A percentile compares a stretch with the other conserved stretches of the same genome.
Evolutionary conservation across 2,329 filamentous ascomycete genomes (phyloP).

Genomic region (Penicillium verrucosum): DNA sequence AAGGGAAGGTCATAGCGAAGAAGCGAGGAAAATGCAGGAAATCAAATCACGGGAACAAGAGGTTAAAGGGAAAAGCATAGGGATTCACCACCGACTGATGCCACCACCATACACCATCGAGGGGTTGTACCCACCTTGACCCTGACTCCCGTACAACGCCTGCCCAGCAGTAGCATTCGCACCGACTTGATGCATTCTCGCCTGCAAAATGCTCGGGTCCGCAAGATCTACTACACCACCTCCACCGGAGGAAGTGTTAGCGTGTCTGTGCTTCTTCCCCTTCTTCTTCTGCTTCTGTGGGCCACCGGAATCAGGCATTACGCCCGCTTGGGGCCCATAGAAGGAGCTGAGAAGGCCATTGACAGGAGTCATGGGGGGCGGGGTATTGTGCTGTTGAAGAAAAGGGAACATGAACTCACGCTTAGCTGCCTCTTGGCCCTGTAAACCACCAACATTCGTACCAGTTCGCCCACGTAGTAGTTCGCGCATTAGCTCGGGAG

Average conservation of each 20-base stretch:
- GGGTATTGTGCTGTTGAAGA: constrained; percentile 83
- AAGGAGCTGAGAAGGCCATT: constrained; percentile 87
- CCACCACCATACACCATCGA: constrained; percentile 74
- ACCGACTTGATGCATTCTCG: constrained; percentile 89
- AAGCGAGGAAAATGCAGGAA: constrained; percentile 19
- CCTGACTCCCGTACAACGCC: constrained; percentile 83
- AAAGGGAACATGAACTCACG: constrained; percentile 98
- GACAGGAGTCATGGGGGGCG: constrained; percentile 86
- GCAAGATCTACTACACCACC: constrained; percentile 99
- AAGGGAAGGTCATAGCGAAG: constrained; percentile 23
- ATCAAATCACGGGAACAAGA: constrained; percentile 20
- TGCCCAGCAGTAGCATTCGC: constrained; percentile 70
- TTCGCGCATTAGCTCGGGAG: constrained; percentile 74
- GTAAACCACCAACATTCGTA: constrained; percentile 59
- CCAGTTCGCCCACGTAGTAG: constrained; percentile 68
- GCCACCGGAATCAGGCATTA: constrained; percentile 78
- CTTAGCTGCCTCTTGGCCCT: constrained; percentile 84
- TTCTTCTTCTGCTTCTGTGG: constrained; percentile 98
- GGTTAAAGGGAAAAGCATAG: constrained; percentile 10
- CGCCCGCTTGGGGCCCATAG: constrained; percentile 81
- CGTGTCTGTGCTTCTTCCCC: constrained; percentile 99
- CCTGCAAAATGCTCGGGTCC: constrained; percentile 99
- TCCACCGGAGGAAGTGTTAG: constrained; percentile 99
- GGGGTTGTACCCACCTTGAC: constrained; percentile 86
- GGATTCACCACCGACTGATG: constrained; percentile 64